Base-by-base conservation (phyloP, 176 grass and related monocot species). In the Zizania latifolia region DNA sequence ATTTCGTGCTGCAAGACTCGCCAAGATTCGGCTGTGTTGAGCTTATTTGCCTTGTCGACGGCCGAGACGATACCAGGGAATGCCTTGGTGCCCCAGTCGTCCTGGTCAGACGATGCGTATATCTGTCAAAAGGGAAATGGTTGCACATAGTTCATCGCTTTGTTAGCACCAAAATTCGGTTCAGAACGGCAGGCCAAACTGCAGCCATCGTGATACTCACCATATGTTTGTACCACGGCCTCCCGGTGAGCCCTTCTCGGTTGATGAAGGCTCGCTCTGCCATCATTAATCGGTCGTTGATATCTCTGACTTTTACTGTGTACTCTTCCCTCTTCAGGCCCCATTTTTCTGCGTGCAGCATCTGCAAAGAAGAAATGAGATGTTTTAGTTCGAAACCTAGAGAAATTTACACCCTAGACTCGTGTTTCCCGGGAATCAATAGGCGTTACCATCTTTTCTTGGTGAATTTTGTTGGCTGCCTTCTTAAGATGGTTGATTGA, bases 181-280 rank as follows among this genome's bases (percentile, higher is more conserved):
- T 80, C 66, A 82, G 65, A 75, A 44, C 12, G 4, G 43, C 23
- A 22, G 10, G 14, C 21, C 71, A 68, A 61, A 51, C 10, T 26
- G 23, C 19, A 51, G 38, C 14, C 27, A 13, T 50, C 19, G 24
- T 73, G 51, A 57, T 28, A 74, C 81, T 68, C 75, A 94, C 95
- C 91, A 94, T 75, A 64, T 98, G 95, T 81, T 98, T 94, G 82
- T 90, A 93, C 91, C 89, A 98, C 87, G 84, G 66, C 39, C 89
- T 99, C 55, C 86, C 84, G 0, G 3, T 55, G 21, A 99, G 91
- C 30, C 95, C 95, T 62, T 94, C 86, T 70, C 81, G 51, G 84
- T 98, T 88, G 43, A 84, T 92, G 76, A 94, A 94, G 32, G 84
- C 91, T 28, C 91, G 70, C 62, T 98, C 91, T 1, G 91, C 89